Evolutionary conservation across 192 early-diverging fungal genomes (phyloP), one percentile per base, ranked within the genome.

Genomic region (Chytriomyces sp.): DNA sequence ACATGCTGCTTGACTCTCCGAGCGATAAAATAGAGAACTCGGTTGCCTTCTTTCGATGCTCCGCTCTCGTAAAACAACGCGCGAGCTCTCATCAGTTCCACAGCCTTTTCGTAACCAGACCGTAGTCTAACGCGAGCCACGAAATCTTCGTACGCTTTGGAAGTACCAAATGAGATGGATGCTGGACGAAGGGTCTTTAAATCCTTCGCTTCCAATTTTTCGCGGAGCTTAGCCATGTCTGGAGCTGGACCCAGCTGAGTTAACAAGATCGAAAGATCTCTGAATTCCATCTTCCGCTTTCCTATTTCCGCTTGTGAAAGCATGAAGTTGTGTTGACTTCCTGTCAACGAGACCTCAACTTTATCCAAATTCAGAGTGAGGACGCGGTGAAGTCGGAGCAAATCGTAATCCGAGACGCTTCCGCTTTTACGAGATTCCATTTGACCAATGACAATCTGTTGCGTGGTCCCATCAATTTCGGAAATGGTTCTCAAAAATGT

Each of bases 161-260:
- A 22, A n/a, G 44, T 49, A n/a, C 44, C 44, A 19, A 52, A 26
- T 19, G 55, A 22, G 26, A 41, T 32, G 7, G 49, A 19, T 25
- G 37, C 59, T 2, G 61, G 32, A 34, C 19, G 19, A 14, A 30
- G 8, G 5, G 59, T 31, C 14, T 52, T 19, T 19, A 52, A 7
- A 38, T 41, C 44, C 17, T 58, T 26, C 2, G 12, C 30, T 7
- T n/a, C 7, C 25, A 56, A 30, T 14, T n/a, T 64, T 34, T 37
- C 49, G 2, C 39, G 36, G 8, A 78, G 28, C 39, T 82, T 80
- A 22, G 80, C 65, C n/a, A 76, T 78, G 28, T 94, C 91, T 8
- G 93, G 87, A 5, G 92, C 90, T 41, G 92, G 90, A n/a, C 95
- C 96, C 8, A 98, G 82, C 67, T 93, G 92, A 19, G 92, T 89